These are phyloP conservation scores for Rauvolfia tetraphylla DNA, from an alignment of 257 asterid genomes.

Conservation along the genomic window DNA sequence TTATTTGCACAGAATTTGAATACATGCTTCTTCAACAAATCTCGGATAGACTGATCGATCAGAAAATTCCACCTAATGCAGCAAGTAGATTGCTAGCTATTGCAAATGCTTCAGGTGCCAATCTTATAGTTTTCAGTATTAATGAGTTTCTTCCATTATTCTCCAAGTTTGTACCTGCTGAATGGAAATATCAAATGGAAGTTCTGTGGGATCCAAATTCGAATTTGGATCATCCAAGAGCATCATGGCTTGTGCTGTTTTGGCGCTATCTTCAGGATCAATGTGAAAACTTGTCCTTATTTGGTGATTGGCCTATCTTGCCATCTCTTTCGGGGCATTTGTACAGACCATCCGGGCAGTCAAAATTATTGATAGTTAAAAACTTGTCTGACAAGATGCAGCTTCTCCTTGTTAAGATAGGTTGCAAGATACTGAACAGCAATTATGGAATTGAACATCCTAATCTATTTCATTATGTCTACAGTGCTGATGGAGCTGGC, in stretches of 20 bases:
- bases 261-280: conserved; percentile 74
- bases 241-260: conserved; percentile 72
- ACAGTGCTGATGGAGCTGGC: conserved; percentile 69
- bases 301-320: conserved; percentile 93
- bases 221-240: conserved; percentile 55
- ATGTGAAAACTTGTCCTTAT: conserved; percentile 57
- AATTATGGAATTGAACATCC: conserved; percentile 61
- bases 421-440: conserved; percentile 68
- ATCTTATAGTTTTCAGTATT: conserved; percentile 54
- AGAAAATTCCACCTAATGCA: conserved; percentile 54
- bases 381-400: conserved; percentile 65
- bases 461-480: conserved; percentile 59
- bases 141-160: conserved; percentile 54
- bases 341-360: conserved; percentile 59
- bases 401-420: conserved; percentile 65
- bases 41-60: conserved; percentile 64
- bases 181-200: conserved; percentile 62
- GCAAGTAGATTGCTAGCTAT: conserved; percentile 60
- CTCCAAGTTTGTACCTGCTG: conserved; percentile 63
- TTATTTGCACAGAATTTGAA: conserved; percentile 81
- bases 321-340: conserved; percentile 75
- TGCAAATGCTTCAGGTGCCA: conserved; percentile 78
- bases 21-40: conserved; percentile 61
- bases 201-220: conserved; percentile 73
- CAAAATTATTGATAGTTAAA: conserved; percentile 54